These are phyloP conservation scores for Clausena lansium DNA, from an alignment of 345 rosid species.

Conservation along the genomic window DNA sequence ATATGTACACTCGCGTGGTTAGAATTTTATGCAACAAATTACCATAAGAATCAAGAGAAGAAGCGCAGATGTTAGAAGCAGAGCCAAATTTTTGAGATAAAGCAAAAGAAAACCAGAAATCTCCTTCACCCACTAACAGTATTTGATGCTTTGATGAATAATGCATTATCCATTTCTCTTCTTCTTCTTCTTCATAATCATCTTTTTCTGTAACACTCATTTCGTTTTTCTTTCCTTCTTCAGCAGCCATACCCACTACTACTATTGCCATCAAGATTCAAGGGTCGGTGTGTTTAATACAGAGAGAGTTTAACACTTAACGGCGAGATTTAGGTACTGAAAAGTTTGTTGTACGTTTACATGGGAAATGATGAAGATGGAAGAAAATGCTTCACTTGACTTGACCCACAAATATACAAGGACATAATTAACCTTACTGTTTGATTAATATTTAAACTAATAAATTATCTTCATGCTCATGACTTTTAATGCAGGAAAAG, in stretches of 20 bases:
- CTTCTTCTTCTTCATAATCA: not conserved
- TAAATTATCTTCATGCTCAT: too few species aligned
- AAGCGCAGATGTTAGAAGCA: slow-evolving; percentile 48
- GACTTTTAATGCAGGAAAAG: not conserved
- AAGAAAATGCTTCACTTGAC: not conserved
- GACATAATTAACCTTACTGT: too few species aligned
- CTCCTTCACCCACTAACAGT: slow-evolving; percentile 68
- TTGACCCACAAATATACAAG: not conserved
- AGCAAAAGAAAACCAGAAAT: slow-evolving; percentile 50
- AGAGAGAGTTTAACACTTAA: too few species aligned
- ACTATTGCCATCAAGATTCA: not conserved
- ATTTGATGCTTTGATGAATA: slow-evolving; percentile 48
- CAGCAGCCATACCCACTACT: not conserved
- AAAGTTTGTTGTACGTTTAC: not conserved
- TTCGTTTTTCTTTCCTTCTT: not conserved
- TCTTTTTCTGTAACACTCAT: not conserved
- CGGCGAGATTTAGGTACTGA: not conserved
- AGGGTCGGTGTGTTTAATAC: not conserved
- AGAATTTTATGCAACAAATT: too few species aligned
- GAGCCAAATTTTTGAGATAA: slow-evolving; percentile 44
- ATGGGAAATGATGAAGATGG: not conserved
- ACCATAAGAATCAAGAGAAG: slow-evolving; percentile 55
- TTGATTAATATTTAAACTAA: too few species aligned
- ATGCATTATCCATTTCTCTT: slow-evolving; percentile 38
- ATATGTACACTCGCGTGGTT: too few species aligned